A percentile compares a stretch with the other conserved stretches of the same genome.
Evolutionary conservation across 805 yeast species (phyloP).

Genomic region (Lipomyces mesembrius): DNA sequence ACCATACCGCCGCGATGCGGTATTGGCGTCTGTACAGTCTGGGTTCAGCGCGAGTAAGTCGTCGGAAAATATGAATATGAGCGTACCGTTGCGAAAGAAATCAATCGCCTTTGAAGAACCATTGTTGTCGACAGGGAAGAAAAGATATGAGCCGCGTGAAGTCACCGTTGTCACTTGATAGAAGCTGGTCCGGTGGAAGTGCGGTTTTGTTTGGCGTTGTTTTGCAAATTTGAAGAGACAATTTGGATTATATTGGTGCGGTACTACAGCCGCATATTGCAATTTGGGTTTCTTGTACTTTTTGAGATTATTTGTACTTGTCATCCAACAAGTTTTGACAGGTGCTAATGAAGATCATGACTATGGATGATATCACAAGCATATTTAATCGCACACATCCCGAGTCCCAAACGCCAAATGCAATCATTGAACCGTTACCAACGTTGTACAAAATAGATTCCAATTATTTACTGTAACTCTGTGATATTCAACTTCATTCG

Average conservation of each 20-base stretch:
- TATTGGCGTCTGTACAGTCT: neutral
- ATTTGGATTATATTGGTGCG: neutral
- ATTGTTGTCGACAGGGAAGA: neutral
- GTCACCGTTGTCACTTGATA: neutral
- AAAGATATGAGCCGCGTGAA: neutral
- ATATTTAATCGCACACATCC: neutral
- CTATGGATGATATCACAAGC: neutral
- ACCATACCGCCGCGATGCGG: neutral
- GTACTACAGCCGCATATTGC: neutral
- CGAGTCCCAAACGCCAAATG: too few relatives aligned
- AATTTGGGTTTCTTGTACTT: neutral
- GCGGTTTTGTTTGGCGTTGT: neutral
- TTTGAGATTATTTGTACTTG: neutral
- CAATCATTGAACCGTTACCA: neutral
- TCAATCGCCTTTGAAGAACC: too few relatives aligned
- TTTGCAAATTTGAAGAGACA: neutral
- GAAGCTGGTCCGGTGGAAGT: neutral
- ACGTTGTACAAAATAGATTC: too few relatives aligned
- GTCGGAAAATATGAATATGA: too few relatives aligned
- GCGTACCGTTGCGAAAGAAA: too few relatives aligned
- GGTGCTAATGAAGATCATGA: too few relatives aligned
- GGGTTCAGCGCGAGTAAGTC: neutral
- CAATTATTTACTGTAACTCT: too few relatives aligned
- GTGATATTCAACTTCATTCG: neutral
- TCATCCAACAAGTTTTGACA: neutral